Evolutionary conservation across 2,329 filamentous ascomycete species (phyloP), one percentile per base, ranked within the genome.

Genomic region (Penicillium carneum): DNA sequence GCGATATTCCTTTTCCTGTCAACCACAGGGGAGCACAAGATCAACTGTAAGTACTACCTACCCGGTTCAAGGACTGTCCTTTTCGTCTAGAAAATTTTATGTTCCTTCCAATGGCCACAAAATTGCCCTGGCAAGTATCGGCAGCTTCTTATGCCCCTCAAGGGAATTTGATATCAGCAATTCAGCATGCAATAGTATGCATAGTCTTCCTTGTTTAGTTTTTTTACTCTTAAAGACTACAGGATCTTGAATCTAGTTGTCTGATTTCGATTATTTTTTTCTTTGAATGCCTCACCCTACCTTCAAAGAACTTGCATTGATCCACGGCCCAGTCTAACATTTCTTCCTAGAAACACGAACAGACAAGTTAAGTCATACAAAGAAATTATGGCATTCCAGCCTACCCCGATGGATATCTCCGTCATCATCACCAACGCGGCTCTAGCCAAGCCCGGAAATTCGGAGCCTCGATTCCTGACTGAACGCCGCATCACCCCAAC

Each of bases 401-500:
- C 74, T 26, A 77, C 77, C 0, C 76, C 77, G 4, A 58, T 67
- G 49, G 78, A 80, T 65, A 67, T 80, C 33, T 73, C 77, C 46
- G 77, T 80, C 60, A 68, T 76, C 43, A 76, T 80, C 57, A 77
- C 77, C 47, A 74, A 75, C 36, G 69, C 76, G 7, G 52, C 59
- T 20, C 57, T 67, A 51, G 43, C 53, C 18, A 57, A 55, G 34
- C 36, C 64, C 57, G 39, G 63, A 10, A 52, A 65, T 36, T 61
- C 64, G 14, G 67, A 73, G 42, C 75, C 78, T 2, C 69, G 74
- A 18, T 76, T 82, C 49, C 87, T 89, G 50, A 93, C 92, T 53
- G 95, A 99, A 81, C 90, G 94, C 63, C 91, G 95, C 69, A 88
- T 98, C 76, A 94, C 92, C 29, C 94, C 94, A 14, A 90, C 93